phyloP scores from a whole-genome alignment of 1,139 yeast genomes.

The Zygoascus meyerae region DNA sequence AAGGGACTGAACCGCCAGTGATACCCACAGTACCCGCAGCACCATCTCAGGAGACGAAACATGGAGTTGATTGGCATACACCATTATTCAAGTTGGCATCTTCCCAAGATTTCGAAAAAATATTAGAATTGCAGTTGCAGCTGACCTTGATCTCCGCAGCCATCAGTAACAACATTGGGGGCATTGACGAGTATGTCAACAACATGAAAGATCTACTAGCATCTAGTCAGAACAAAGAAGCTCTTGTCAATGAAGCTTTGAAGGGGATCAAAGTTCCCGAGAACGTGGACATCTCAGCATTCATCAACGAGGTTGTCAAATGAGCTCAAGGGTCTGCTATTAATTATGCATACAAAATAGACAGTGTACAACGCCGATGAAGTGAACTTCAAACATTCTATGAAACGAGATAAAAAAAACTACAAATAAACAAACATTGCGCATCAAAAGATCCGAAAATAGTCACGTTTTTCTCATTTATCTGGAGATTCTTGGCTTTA shows the following conservation, averaged over 20 bases:
- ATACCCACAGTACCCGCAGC: too few relatives aligned
- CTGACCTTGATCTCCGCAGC: conserved; percentile 9
- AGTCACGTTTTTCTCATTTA: too few relatives aligned
- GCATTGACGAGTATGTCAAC: conserved; percentile 3
- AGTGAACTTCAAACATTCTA: too few relatives aligned
- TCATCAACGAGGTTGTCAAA: conserved; percentile 20
- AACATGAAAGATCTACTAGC: conserved; percentile 3
- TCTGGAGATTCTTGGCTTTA: too few relatives aligned
- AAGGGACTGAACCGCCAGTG: not conserved
- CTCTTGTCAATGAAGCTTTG: conserved; percentile 25
- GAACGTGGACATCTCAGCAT: conserved; percentile 26
- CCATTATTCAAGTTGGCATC: conserved; percentile 25
- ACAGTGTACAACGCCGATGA: too few relatives aligned
- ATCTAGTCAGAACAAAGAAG: conserved; percentile 13
- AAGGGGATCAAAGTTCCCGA: conserved; percentile 24
- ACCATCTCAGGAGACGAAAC: not conserved
- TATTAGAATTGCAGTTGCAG: conserved; percentile 14
- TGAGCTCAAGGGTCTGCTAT: too few relatives aligned
- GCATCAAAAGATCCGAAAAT: too few relatives aligned
- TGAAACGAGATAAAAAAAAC: too few relatives aligned
- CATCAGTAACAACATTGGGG: conserved; percentile 5
- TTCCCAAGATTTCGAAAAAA: conserved; percentile 22
- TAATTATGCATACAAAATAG: too few relatives aligned
- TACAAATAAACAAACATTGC: too few relatives aligned
- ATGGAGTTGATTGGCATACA: conserved; percentile 22